phyloP scores from a whole-genome alignment of 2,329 filamentous ascomycete species.

The Conoideocrella luteorostrata region DNA sequence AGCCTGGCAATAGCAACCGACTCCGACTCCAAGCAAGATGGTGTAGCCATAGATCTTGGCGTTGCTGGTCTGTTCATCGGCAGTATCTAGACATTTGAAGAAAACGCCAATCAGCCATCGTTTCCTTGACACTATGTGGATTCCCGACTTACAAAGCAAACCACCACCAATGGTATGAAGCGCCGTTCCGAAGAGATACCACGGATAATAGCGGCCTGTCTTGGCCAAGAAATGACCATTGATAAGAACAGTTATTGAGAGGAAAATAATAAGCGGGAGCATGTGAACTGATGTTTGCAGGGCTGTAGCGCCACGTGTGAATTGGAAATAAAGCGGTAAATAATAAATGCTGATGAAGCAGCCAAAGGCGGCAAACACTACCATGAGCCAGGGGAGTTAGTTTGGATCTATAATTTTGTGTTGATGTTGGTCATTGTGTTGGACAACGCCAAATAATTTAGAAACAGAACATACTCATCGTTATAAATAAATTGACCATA shows the following conservation, averaged over 20 bases:
- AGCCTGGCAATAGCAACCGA: constrained; percentile 27
- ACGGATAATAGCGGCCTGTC: constrained; percentile 32
- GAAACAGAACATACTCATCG: constrained; percentile 17
- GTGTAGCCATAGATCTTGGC: constrained; percentile 26
- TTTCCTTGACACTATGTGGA: not conserved
- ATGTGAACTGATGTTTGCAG: constrained; percentile 32
- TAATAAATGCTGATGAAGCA: constrained; percentile 34
- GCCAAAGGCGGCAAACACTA: constrained; percentile 9
- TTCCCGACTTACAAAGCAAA: constrained; percentile 17
- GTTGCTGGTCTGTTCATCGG: constrained; percentile 5
- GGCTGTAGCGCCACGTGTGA: constrained; percentile 32
- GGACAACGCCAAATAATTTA: no score
- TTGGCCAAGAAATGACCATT: constrained; percentile 29
- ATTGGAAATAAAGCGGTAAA: constrained; percentile 44
- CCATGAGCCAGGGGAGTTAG: not conserved
- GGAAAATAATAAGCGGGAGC: constrained; percentile 32
- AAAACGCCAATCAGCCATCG: not conserved
- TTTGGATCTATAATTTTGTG: no score
- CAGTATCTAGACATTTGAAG: constrained; percentile 8
- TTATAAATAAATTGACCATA: constrained; percentile 35
- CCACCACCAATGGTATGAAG: constrained; percentile 26
- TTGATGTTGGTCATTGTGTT: no score
- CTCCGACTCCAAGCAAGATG: constrained; percentile 33
- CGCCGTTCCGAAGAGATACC: constrained; percentile 27
- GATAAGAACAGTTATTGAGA: constrained; percentile 26